Conservation (phyloP, 108 stramenopile genomes). For the Cylindrotheca fusiformis region DNA sequence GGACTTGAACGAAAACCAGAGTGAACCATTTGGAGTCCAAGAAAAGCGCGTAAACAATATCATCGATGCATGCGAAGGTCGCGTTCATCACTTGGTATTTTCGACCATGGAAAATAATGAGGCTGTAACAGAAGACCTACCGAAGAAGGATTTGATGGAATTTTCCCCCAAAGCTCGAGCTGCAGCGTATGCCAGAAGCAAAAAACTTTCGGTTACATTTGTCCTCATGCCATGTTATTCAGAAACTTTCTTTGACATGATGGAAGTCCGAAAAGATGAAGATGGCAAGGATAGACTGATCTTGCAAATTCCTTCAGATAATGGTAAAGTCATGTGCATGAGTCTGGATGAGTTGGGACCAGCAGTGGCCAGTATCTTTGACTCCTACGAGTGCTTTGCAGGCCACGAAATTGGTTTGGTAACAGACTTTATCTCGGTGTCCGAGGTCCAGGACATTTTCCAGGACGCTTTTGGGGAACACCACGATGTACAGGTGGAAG, state of each 20-base stretch:
- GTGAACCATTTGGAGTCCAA: conserved; percentile 18
- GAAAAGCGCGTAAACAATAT: conserved; percentile 38
- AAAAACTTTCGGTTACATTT: conserved; percentile 49
- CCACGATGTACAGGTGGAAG: conserved; percentile 17
- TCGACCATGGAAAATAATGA: conserved; percentile 37
- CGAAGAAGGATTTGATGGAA: conserved; percentile 12
- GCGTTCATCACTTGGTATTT: conserved; percentile 53
- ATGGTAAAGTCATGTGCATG: conserved; percentile 41
- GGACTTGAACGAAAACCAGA: conserved; percentile 27
- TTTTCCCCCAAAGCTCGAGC: conserved; percentile 43
- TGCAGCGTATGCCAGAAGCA: conserved; percentile 58
- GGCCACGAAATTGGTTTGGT: conserved; percentile 64
- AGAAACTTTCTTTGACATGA: conserved; percentile 35
- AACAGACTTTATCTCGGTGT: conserved; percentile 43
- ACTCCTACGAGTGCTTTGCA: conserved; percentile 55
- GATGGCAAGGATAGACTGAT: conserved; percentile 16
- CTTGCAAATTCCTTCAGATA: conserved; percentile 16
- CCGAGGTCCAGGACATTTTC: conserved; percentile 36
- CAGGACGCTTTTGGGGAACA: conserved; percentile 25
- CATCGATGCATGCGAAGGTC: conserved; percentile 66
- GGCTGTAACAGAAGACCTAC: conserved; percentile 3
- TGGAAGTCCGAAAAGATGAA: conserved; percentile 18
- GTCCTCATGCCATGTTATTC: conserved; percentile 57
- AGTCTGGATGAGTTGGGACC: conserved; percentile 63
- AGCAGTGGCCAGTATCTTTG: conserved; percentile 58